Percentiles rank a stretch among this genome's conserved stretches.
These are phyloP conservation scores for Aspergillus texensis DNA, from an alignment of 2,329 filamentous ascomycete species.

Conservation along the genomic window DNA sequence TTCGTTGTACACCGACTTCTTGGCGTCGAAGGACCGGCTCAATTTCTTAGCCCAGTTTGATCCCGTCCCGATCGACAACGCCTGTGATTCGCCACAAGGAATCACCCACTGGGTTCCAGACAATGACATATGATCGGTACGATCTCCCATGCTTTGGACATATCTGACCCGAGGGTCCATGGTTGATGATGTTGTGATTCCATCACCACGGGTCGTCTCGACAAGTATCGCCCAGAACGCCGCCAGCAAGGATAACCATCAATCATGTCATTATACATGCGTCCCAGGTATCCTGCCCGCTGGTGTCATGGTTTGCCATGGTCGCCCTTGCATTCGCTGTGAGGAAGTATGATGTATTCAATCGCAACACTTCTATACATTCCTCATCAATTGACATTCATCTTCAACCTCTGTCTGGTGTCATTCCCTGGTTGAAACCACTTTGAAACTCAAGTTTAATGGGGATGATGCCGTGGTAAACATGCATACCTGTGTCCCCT, in stretches of 20 bases:
- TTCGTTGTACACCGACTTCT: slow-evolving; percentile 8
- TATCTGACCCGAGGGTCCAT: neutral
- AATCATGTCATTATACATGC: neutral
- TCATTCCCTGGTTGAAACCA: neutral
- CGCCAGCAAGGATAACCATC: neutral
- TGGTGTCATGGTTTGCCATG: neutral
- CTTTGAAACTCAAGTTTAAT: neutral
- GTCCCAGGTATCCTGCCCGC: neutral
- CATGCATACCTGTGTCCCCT: neutral
- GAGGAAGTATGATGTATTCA: neutral
- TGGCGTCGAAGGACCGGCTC: slow-evolving; percentile 5
- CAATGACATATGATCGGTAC: slow-evolving; percentile 10
- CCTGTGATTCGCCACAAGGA: neutral
- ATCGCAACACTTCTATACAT: neutral
- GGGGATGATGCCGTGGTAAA: neutral
- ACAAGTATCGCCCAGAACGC: neutral
- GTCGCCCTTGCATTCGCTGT: neutral
- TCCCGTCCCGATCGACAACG: neutral
- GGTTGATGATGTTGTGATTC: neutral
- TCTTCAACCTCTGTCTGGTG: neutral
- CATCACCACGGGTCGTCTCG: neutral
- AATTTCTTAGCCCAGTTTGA: neutral
- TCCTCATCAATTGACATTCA: neutral
- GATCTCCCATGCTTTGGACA: neutral
- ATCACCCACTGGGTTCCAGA: neutral